Conservation (phyloP, 345 rosid species). For the Raphanus sativus region DNA sequence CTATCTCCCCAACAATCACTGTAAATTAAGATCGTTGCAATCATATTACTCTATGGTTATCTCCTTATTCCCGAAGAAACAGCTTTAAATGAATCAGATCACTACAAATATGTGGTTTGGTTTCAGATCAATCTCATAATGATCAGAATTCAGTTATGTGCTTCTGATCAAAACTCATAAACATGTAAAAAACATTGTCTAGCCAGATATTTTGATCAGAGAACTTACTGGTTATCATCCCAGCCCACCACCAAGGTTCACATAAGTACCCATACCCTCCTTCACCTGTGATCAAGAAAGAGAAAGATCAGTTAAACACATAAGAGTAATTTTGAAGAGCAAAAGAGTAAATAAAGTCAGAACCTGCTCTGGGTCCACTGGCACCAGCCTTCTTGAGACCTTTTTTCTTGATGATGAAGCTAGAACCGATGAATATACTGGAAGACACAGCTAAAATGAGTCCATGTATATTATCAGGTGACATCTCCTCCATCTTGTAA, state of each 20-base stretch:
- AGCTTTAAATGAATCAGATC: neutral
- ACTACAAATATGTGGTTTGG: neutral
- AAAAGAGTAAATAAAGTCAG: neutral
- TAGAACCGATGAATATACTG: conserved; percentile 86
- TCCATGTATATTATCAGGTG: conserved; percentile 72
- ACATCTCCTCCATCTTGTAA: conserved; percentile 43
- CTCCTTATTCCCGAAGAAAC: neutral
- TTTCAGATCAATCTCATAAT: neutral
- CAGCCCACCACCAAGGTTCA: conserved; percentile 98
- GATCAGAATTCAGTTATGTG: neutral
- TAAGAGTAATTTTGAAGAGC: neutral
- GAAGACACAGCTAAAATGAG: conserved; percentile 80
- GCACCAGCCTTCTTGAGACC: conserved; percentile 74
- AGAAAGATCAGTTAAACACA: neutral
- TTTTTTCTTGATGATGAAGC: conserved; percentile 89
- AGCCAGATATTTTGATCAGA: neutral
- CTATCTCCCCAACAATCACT: conserved; percentile 92
- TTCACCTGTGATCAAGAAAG: conserved; percentile 44
- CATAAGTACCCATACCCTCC: conserved; percentile 81
- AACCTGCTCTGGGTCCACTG: conserved; percentile 73
- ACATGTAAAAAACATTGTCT: neutral
- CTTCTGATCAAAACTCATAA: neutral
- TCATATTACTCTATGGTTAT: neutral
- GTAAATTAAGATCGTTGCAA: neutral
- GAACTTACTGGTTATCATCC: conserved; percentile 81